Evolutionary conservation across 129 eudicot genomes (phyloP), one percentile per base, ranked within the genome.

Genomic region (Scalesia atractyloides): DNA sequence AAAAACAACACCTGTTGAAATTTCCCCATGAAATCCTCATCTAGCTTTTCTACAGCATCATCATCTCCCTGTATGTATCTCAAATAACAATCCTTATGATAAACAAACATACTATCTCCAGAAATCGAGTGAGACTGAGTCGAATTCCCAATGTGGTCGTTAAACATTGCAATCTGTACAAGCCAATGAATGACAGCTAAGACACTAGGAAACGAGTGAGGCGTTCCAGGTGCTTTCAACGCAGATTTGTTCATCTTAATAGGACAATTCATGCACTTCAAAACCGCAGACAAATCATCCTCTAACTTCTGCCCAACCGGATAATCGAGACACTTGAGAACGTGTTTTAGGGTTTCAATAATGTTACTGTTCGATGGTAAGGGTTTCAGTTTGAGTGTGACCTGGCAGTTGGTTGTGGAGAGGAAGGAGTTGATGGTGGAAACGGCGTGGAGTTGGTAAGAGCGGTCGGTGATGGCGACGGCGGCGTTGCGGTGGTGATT

Each of bases 111-210:
- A 5, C 22, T 46, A 9, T 80, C 64, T 1, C 50, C 79, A 34
- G 48, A 71, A 58, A 50, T 30, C 7, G 82, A 44, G 9, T 39
- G 41, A 9, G 61, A 24, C 12, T 51, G 74, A 3, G 77, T 15
- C 0, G 84, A 65, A 57, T 75, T 79, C n/a, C 20, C 36, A 43
- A 67, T 64, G 62, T 73, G 79, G 4, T 90, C 89, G 3, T 74
- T 70, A 39, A 73, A 83, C 67, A 73, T 73, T 16, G 79, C 80
- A 11, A 86, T 15, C 73, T 92, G 92, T 3, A 92, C 96, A 33
- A 89, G 84, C 98, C 98, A 92, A 75, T 85, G 87, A 18, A 92
- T 76, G 47, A 82, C 91, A 7, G 88, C 92, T 16, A 92, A 75
- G 19, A 92, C 66, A 50, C 73, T 84, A 17, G 96, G 95, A 72